These are phyloP conservation scores for Buxus sempervirens DNA, from an alignment of 164 flowering plant species.

Conservation along the genomic window DNA sequence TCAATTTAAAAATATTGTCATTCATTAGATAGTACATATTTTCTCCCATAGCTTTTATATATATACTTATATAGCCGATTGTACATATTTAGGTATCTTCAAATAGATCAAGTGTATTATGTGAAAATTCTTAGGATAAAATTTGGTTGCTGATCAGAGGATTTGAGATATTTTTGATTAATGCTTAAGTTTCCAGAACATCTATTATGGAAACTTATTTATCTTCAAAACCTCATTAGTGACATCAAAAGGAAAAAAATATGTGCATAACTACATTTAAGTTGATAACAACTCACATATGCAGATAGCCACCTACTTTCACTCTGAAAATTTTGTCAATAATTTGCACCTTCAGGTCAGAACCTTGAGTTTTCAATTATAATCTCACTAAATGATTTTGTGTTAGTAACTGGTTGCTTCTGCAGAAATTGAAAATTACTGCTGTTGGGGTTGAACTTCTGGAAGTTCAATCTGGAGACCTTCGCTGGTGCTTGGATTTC, in stretches of 20 bases:
- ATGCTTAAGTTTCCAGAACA: neutral
- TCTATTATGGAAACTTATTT: neutral
- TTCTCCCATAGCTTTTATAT: no score
- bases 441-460: slow-evolving; percentile 81
- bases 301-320: neutral
- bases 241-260: neutral
- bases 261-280: neutral
- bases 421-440: slow-evolving; percentile 87
- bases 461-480: slow-evolving; percentile 75
- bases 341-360: neutral
- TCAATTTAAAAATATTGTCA: no score
- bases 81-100: no score
- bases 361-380: neutral
- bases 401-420: slow-evolving; percentile 12
- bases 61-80: no score
- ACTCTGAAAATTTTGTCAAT: neutral
- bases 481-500: slow-evolving; percentile 95
- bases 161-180: neutral
- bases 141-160: neutral
- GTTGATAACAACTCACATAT: neutral
- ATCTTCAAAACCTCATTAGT: neutral
- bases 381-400: neutral
- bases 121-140: neutral
- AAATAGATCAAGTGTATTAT: neutral
- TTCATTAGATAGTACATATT: no score